Percentiles rank a stretch among this genome's conserved stretches.
phyloP scores from a whole-genome alignment of 805 yeast genomes.

The Ogataea populi-albae region DNA sequence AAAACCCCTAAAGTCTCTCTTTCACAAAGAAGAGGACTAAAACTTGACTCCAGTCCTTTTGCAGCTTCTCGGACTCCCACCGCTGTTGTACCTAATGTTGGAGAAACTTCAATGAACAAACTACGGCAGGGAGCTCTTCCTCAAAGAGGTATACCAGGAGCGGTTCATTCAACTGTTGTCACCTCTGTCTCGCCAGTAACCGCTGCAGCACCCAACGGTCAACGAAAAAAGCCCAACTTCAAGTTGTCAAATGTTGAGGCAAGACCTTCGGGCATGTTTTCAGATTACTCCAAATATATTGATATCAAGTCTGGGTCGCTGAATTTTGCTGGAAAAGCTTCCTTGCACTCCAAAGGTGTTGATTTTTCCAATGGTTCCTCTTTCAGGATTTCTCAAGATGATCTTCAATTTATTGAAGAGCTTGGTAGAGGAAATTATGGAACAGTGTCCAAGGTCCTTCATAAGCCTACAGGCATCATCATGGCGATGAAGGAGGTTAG shows the following conservation, averaged over 20 bases:
- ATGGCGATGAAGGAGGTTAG: constrained; percentile 99
- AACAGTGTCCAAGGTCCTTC: constrained; percentile 87
- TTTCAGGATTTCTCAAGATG: constrained; percentile 82
- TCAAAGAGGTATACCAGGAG: constrained; percentile 22
- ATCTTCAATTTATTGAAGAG: constrained; percentile 78
- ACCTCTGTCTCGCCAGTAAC: constrained; percentile 18
- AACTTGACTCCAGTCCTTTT: constrained; percentile 36
- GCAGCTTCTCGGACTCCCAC: constrained; percentile 5
- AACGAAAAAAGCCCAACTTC: constrained; percentile 17
- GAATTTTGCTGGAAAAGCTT: constrained; percentile 90
- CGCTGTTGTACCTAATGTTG: constrained; percentile 19
- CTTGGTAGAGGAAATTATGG: constrained; percentile 97
- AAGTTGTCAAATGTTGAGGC: constrained; percentile 25
- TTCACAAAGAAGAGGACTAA: constrained; percentile 56
- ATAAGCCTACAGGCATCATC: constrained; percentile 83
- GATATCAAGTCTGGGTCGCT: constrained; percentile 91
- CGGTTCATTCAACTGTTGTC: constrained; percentile 1
- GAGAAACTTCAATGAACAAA: constrained; percentile 14
- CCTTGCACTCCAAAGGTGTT: constrained; percentile 86
- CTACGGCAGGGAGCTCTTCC: constrained; percentile 26
- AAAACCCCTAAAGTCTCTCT: constrained; percentile 46
- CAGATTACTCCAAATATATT: constrained; percentile 80
- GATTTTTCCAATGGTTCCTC: constrained; percentile 87
- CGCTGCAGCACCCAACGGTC: constrained; percentile 12
- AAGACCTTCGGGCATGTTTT: constrained; percentile 62